These are phyloP conservation scores for Escallonia rubra DNA, from an alignment of 129 eudicot genomes.

Conservation along the genomic window DNA sequence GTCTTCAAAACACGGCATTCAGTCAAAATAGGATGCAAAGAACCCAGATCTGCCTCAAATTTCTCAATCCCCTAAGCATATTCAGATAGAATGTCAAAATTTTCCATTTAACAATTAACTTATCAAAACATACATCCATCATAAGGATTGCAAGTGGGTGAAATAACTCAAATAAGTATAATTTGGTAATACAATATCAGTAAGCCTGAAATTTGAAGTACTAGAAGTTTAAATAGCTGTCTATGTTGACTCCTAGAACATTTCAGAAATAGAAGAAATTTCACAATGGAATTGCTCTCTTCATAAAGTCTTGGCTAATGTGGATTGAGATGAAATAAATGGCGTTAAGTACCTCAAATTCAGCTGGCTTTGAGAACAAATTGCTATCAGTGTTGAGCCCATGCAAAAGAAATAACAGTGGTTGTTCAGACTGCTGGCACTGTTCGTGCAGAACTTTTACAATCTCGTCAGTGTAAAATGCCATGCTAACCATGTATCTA, in stretches of 20 bases:
- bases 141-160: neutral
- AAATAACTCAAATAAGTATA: too few species aligned
- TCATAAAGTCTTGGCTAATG: neutral
- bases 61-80: constrained; percentile 75
- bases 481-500: constrained; percentile 59
- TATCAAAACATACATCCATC: neutral
- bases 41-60: constrained; percentile 57
- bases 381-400: constrained; percentile 94
- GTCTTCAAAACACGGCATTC: constrained; percentile 94
- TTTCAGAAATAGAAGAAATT: neutral
- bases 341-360: constrained; percentile 55
- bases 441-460: constrained; percentile 44
- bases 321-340: neutral
- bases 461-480: constrained; percentile 66
- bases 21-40: constrained; percentile 91
- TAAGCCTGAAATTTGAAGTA: too few species aligned
- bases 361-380: constrained; percentile 85
- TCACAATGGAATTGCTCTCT: neutral
- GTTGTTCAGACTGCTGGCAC: constrained; percentile 49
- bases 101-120: neutral
- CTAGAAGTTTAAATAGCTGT: too few species aligned
- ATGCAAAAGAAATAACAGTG: constrained; percentile 80
- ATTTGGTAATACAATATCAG: too few species aligned
- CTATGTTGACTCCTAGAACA: too few species aligned
- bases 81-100: neutral